Evolutionary conservation across 192 early-diverging fungal species (phyloP).

Genomic region (Backusella westeae): DNA sequence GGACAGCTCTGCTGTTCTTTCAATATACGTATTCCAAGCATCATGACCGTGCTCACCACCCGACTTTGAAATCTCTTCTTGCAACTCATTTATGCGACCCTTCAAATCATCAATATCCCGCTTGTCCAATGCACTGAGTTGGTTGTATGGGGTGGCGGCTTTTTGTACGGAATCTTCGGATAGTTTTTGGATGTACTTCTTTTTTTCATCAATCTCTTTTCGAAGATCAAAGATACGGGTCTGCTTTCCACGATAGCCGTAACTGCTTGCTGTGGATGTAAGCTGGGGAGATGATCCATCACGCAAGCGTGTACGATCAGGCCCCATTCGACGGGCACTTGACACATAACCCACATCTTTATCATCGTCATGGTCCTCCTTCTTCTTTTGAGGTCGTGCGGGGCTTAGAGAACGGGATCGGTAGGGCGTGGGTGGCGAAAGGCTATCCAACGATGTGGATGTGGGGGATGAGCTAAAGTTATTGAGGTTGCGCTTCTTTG

Average conservation of each 20-base stretch:
- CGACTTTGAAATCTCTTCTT: constrained; percentile 28
- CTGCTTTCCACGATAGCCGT: constrained; percentile 36
- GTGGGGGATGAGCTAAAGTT: constrained; percentile 24
- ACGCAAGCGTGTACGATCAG: constrained; percentile 15
- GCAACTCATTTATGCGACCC: constrained; percentile 39
- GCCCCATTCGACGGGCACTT: constrained; percentile 38
- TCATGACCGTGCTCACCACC: constrained; percentile 8
- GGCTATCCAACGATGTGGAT: neutral
- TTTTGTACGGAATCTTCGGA: constrained; percentile 11
- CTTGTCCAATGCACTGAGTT: constrained; percentile 30
- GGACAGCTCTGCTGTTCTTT: constrained; percentile 40
- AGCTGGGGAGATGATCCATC: constrained; percentile 10
- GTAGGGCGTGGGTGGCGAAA: constrained; percentile 6
- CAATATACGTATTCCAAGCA: constrained; percentile 27
- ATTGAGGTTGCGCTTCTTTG: constrained; percentile 25
- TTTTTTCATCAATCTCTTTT: constrained; percentile 26
- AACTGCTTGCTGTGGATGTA: constrained; percentile 18
- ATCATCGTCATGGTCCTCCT: constrained; percentile 19
- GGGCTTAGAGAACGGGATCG: constrained; percentile 19
- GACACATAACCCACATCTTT: constrained; percentile 36
- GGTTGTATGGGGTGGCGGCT: constrained; percentile 9
- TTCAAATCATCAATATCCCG: constrained; percentile 44
- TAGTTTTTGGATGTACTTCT: constrained; percentile 10
- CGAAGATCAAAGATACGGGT: constrained; percentile 35
- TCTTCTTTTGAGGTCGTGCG: neutral